phyloP scores from a whole-genome alignment of 163 green algal species.

The Prototheca cutis region DNA sequence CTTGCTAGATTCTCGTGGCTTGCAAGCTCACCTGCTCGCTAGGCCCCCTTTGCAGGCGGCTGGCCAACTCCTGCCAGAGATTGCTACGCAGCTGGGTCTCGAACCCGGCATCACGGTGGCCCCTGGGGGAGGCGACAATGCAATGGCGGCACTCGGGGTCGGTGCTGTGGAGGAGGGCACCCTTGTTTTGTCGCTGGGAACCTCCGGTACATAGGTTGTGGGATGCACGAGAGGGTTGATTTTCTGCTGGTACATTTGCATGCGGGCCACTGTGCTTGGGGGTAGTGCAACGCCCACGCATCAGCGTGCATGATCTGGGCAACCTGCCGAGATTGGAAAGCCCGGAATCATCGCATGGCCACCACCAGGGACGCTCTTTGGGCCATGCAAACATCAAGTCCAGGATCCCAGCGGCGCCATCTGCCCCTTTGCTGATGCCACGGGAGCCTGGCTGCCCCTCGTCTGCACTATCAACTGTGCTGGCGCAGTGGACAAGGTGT shows the following conservation, averaged over 20 bases:
- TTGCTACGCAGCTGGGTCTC: conserved; percentile 48
- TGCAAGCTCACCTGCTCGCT: too few relatives aligned
- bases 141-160: conserved; percentile 57
- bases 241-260: too few relatives aligned
- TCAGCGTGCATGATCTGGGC: too few relatives aligned
- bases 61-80: conserved; percentile 19
- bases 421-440: conserved; percentile 72
- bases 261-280: neutral
- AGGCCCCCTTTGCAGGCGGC: neutral
- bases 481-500: conserved; percentile 50
- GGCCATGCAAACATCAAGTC: conserved; percentile 40
- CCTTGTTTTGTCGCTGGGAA: conserved; percentile 67
- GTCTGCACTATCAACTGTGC: conserved; percentile 90
- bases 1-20: too few relatives aligned
- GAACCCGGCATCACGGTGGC: conserved; percentile 41
- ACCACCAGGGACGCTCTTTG: conserved; percentile 82
- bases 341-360: too few relatives aligned
- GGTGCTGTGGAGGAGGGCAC: conserved; percentile 49
- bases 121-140: conserved; percentile 69
- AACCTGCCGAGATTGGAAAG: too few relatives aligned
- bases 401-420: conserved; percentile 58
- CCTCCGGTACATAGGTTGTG: conserved; percentile 12
- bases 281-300: too few relatives aligned
- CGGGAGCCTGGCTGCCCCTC: conserved; percentile 63
- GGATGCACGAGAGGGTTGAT: neutral